These are phyloP conservation scores for Phallus indusiatus DNA, from an alignment of 768 basidiomycete genomes.

Conservation along the genomic window DNA sequence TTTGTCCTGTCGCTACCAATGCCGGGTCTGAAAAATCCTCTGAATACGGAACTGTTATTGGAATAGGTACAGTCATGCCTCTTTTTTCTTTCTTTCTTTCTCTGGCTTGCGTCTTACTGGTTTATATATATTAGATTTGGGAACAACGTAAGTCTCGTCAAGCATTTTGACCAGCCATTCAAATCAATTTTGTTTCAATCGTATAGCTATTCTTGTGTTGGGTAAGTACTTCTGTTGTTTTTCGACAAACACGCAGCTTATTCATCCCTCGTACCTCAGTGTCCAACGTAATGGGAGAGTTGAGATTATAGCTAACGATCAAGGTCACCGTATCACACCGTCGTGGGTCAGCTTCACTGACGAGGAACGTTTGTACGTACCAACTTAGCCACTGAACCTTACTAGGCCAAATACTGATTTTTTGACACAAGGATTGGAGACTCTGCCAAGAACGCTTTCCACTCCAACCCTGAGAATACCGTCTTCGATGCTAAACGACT, in stretches of 20 bases:
- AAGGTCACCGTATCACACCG: constrained; percentile 83
- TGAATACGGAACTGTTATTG: constrained; percentile 89
- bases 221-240: constrained; percentile 38
- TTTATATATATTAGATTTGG: constrained; percentile 51
- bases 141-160: constrained; percentile 60
- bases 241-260: not conserved
- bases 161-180: not conserved
- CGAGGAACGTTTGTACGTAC: constrained; percentile 55
- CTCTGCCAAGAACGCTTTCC: constrained; percentile 91
- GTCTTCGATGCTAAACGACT: constrained; percentile 96
- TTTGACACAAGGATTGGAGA: constrained; percentile 63
- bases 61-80: constrained; percentile 63
- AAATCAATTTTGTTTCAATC: constrained; percentile 17
- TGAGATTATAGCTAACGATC: constrained; percentile 86
- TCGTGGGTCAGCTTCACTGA: constrained; percentile 80
- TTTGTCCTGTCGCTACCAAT: constrained; percentile 52
- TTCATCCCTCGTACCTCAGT: constrained; percentile 27
- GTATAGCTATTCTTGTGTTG: constrained; percentile 87
- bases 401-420: constrained; percentile 12
- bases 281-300: constrained; percentile 80
- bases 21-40: constrained; percentile 59
- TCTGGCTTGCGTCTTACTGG: constrained; percentile 5
- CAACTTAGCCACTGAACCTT: constrained; percentile 10
- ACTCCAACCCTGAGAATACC: constrained; percentile 86
- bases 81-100: too few species aligned